Percentiles rank a stretch among this genome's conserved stretches.
Evolutionary conservation across 148 eudicot genomes (phyloP).

Genomic region (Persicaria maculosa): DNA sequence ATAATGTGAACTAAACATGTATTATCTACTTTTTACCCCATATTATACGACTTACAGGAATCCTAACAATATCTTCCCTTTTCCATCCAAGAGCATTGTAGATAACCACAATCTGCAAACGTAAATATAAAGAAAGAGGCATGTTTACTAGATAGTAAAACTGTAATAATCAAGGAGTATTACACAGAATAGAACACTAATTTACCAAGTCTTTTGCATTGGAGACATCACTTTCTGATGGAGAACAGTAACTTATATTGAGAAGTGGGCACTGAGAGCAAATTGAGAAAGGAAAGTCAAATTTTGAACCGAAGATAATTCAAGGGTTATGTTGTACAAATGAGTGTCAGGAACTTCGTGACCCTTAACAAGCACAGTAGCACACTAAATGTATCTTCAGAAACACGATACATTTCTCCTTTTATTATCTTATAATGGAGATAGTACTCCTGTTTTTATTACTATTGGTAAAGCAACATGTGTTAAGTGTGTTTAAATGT

Average conservation of each 20-base stretch:
- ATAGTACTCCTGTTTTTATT: too few species aligned
- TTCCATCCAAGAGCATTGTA: slow-evolving; percentile 93
- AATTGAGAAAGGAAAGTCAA: slow-evolving; percentile 12
- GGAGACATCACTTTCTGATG: slow-evolving; percentile 71
- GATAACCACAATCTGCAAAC: slow-evolving; percentile 54
- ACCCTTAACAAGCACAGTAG: too few species aligned
- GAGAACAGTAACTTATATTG: slow-evolving; percentile 86
- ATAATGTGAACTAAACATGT: not conserved
- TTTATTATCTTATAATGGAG: too few species aligned
- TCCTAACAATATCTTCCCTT: slow-evolving; percentile 59
- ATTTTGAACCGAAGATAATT: not conserved
- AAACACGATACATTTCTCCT: too few species aligned
- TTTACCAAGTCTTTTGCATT: slow-evolving; percentile 67
- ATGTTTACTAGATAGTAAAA: not conserved
- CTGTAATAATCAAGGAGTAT: not conserved
- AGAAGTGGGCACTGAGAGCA: slow-evolving; percentile 77
- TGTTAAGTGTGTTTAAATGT: too few species aligned
- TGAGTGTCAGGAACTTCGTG: too few species aligned
- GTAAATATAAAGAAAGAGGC: not conserved
- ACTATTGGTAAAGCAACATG: too few species aligned
- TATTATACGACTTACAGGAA: slow-evolving; percentile 60
- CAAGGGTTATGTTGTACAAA: too few species aligned
- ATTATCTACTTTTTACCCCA: not conserved
- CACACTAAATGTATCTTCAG: too few species aligned
- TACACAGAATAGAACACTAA: not conserved